These are phyloP conservation scores for Suhomyces maxii DNA, from an alignment of 1,139 yeast genomes.

Conservation along the genomic window DNA sequence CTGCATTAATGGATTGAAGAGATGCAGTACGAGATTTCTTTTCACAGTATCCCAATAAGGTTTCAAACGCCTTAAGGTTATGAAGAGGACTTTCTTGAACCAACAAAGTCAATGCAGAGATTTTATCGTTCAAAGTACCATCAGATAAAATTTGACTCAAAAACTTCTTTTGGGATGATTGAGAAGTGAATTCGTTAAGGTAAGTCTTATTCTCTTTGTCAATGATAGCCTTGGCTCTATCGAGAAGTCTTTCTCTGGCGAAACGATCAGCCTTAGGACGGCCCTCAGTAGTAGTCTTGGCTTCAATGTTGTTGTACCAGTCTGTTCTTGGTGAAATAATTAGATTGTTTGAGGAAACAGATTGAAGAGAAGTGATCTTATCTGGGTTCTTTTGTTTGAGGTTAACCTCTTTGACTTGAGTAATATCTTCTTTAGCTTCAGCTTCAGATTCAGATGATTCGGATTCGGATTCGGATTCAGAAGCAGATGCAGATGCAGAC, in stretches of 20 bases:
- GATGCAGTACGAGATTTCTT: conserved; percentile 95
- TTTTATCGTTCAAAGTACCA: conserved; percentile 95
- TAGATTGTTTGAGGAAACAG: conserved; percentile 59
- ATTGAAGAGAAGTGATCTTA: conserved; percentile 51
- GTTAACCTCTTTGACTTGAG: conserved; percentile 19
- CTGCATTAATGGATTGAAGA: conserved; percentile 82
- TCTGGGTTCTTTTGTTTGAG: conserved; percentile 25
- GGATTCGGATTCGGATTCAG: conserved; percentile 16
- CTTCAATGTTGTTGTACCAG: conserved; percentile 59
- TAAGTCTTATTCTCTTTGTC: conserved; percentile 73
- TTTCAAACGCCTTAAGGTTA: conserved; percentile 79
- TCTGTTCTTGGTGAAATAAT: conserved; percentile 64
- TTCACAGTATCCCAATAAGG: conserved; percentile 72
- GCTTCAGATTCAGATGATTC: conserved; percentile 17
- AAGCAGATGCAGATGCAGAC: conserved; percentile 19
- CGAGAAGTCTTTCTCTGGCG: conserved; percentile 55
- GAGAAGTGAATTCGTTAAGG: conserved; percentile 73
- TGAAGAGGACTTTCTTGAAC: conserved; percentile 96
- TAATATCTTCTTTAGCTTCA: conserved; percentile 17
- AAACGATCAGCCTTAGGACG: conserved; percentile 47
- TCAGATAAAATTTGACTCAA: conserved; percentile 83
- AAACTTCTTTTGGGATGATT: conserved; percentile 84
- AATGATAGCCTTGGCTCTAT: conserved; percentile 65
- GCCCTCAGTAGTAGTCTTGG: neutral
- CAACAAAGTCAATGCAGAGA: conserved; percentile 87